Evolutionary conservation across 441 rosid species (phyloP).

Genomic region (Populus hybrid): DNA sequence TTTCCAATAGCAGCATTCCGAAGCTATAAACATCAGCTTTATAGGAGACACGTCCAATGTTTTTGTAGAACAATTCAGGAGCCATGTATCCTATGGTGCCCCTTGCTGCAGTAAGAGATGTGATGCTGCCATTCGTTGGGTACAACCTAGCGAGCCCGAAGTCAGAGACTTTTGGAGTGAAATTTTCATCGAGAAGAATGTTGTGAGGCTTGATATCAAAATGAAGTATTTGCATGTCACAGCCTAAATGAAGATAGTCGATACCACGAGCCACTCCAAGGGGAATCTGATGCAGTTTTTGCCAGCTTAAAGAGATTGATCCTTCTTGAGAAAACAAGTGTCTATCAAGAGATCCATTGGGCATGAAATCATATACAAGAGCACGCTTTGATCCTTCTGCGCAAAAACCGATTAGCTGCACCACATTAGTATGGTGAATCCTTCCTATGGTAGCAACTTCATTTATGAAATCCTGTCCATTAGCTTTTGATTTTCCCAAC

Average conservation of each 20-base stretch:
- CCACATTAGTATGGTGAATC: too few relatives aligned
- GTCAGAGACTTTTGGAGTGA: conserved; percentile 24
- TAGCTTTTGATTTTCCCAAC: too few relatives aligned
- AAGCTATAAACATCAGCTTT: conserved; percentile 15
- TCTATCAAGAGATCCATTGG: conserved; percentile 11
- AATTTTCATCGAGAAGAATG: neutral
- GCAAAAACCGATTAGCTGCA: too few relatives aligned
- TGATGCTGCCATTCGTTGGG: conserved; percentile 1
- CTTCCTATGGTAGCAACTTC: too few relatives aligned
- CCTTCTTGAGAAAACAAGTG: neutral
- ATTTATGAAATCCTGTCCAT: too few relatives aligned
- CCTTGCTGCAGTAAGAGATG: conserved; percentile 8
- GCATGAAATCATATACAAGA: too few relatives aligned
- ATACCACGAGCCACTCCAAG: conserved; percentile 18
- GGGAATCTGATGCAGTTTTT: conserved; percentile 10
- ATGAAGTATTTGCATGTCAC: conserved; percentile 5
- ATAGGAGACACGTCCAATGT: conserved; percentile 8
- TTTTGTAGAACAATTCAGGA: conserved; percentile 9
- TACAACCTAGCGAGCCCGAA: conserved; percentile 22
- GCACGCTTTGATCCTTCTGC: too few relatives aligned
- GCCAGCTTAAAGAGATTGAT: conserved; percentile 6
- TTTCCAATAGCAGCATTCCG: neutral
- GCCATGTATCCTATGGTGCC: conserved; percentile 14
- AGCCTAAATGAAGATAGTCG: conserved; percentile 11
- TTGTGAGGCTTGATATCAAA: neutral